Percentiles rank a stretch among this genome's conserved stretches.
Evolutionary conservation across 2,329 filamentous ascomycete species (phyloP).

Genomic region (Exophiala mesophila): DNA sequence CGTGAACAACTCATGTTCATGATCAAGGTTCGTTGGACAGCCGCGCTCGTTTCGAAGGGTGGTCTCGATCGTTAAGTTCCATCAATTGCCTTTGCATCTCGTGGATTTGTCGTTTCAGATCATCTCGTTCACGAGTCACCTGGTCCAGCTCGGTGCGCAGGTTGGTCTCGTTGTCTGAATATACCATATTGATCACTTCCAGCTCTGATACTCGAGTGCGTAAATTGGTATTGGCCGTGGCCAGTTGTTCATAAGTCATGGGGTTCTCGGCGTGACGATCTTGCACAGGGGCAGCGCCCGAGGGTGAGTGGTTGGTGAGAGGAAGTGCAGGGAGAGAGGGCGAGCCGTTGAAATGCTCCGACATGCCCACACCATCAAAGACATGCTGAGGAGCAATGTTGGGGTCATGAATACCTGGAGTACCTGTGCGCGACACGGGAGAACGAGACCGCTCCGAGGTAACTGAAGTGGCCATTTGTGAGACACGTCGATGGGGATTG

Average conservation of each 20-base stretch:
- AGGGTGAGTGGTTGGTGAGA: slow-evolving; percentile 55
- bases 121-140: slow-evolving; percentile 71
- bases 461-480: slow-evolving; percentile 68
- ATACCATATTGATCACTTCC: slow-evolving; percentile 76
- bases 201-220: slow-evolving; percentile 94
- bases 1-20: neutral
- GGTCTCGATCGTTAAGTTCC: slow-evolving; percentile 27
- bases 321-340: slow-evolving; percentile 49
- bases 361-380: slow-evolving; percentile 65
- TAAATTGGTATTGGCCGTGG: slow-evolving; percentile 76
- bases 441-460: slow-evolving; percentile 71
- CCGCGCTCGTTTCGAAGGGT: slow-evolving; percentile 21
- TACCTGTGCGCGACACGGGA: slow-evolving; percentile 72
- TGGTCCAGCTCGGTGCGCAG: slow-evolving; percentile 66
- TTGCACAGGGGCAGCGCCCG: slow-evolving; percentile 53
- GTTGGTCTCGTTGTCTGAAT: slow-evolving; percentile 50
- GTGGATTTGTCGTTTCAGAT: slow-evolving; percentile 74
- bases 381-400: slow-evolving; percentile 70
- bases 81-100: slow-evolving; percentile 60
- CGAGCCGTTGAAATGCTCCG: slow-evolving; percentile 57
- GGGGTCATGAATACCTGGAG: slow-evolving; percentile 64
- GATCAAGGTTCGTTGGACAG: slow-evolving; percentile 14
- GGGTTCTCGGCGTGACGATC: slow-evolving; percentile 63
- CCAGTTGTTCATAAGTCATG: slow-evolving; percentile 68
- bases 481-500: slow-evolving; percentile 58